Evolutionary conservation across 2,329 filamentous ascomycete genomes (phyloP), one percentile per base, ranked within the genome.

Genomic region (Aureobasidium sp.): DNA sequence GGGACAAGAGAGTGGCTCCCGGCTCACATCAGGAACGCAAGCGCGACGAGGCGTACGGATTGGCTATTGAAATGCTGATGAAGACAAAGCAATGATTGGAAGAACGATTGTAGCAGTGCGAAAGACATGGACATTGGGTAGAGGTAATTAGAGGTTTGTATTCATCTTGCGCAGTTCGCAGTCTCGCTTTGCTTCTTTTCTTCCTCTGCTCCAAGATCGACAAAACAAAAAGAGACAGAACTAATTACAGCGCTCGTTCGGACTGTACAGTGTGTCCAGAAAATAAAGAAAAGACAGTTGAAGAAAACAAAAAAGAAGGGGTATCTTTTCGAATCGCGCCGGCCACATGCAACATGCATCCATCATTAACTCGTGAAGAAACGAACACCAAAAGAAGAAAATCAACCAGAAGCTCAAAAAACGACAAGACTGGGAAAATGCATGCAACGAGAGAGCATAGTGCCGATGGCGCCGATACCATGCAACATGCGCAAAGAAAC

Each of bases 1-100:
- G 70, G 66, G 74, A 76, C 63, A 75, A 76, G 65, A 63, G 67
- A 36, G 64, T 67, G 7, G 62, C 67, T 37, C 63, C 65, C 39
- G 72, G 69, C 29, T 69, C 69, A 11, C 62, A 68, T 47, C 63
- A 73, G 39, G 67, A 65, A 57, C 48, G 66, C 25, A 65, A 64
- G 11, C 72, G 68, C 59, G 67, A 71, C 13, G 65, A 70, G 62
- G 68, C 67, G 10, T 75, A 76, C 66, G 64, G 53, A 5, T 36
- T 71, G 25, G 70, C 68, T 3, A 65, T 73, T 48, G 61, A 69
- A 1, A 61, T 61, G 59, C 36, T 61, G 59, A 61, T 59, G 54
- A 59, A 25, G 21, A 21, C 54, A 37, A 59, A 48, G 54, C 42
- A 48, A 27, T 32, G 34, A 34, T 14, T 13, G 5, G 21, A 9